phyloP scores from a whole-genome alignment of 495 filamentous ascomycete genomes.

The Talaromyces wortmannii region DNA sequence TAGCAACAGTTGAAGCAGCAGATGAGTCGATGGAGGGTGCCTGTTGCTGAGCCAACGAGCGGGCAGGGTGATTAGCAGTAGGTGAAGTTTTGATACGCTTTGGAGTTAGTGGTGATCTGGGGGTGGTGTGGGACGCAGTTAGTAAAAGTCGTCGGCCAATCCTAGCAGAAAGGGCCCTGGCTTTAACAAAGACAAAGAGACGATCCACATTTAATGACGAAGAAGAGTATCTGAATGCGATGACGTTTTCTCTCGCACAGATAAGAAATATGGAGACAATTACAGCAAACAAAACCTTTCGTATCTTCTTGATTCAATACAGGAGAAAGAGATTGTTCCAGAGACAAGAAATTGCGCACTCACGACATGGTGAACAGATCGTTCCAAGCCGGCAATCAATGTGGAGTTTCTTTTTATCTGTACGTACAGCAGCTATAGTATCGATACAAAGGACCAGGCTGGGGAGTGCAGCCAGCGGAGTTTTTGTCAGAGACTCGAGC shows the following conservation, averaged over 20 bases:
- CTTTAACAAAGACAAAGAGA: not conserved
- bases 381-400: not conserved
- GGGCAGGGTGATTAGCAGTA: constrained; percentile 27
- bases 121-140: not conserved
- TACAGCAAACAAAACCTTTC: too few relatives aligned
- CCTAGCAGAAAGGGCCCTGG: not conserved
- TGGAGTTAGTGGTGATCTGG: constrained; percentile 35
- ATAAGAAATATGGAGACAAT: too few relatives aligned
- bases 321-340: not conserved
- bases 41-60: constrained; percentile 37
- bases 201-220: not conserved
- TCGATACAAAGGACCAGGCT: not conserved
- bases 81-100: constrained; percentile 39
- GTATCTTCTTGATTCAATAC: not conserved
- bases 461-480: not conserved
- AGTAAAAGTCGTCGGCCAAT: not conserved
- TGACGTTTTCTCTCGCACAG: not conserved
- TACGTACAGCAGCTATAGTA: not conserved
- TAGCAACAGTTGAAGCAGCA: constrained; percentile 9
- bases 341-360: constrained; percentile 1
- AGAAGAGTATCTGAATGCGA: not conserved
- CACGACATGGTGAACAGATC: constrained; percentile 4
- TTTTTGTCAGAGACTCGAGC: not conserved
- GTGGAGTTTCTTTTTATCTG: not conserved
- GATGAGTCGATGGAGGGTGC: not conserved